Base-by-base conservation (phyloP, 108 stramenopile species). In the Aurantiochytrium sp. region DNA sequence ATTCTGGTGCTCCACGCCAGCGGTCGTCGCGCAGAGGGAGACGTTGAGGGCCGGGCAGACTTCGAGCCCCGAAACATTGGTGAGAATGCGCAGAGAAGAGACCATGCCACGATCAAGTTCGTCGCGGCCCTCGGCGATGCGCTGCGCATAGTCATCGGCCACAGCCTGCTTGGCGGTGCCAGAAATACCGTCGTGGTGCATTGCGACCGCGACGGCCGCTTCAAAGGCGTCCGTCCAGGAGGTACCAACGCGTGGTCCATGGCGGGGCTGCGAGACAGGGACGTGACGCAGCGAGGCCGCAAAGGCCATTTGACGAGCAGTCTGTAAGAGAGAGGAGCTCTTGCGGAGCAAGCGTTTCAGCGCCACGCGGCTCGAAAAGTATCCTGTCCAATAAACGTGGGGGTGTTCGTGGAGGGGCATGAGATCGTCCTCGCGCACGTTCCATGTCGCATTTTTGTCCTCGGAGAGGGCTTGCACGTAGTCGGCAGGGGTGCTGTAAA, bases 321-420 rank as follows among this genome's bases (percentile, higher is more conserved):
- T 95, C 59, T 93, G 92, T 5, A 98, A 83, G 76, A 96, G 94
- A 5, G 93, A 91, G 5, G 96, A 96, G 35, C 92, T 94, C 19
- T 94, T 95, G 44, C 97, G 92, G 72, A 97, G 96, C 58, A 96
- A 91, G 53, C 95, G 90, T 88, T 98, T 99, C 23, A 98, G 91
- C 6, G 94, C 91, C 18, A 97, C 91, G 10, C 98, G 94, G 43
- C 94, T 95, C 5, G 97, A 95, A 92, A 97, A 98, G 91, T 97
- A 98, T 1, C 98, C 97, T 18, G 97, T 97, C 98, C 98, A 98
- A 91, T 96, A 98, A 87, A 95, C 93, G 88, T 97, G 93, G 51
- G 94, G 91, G 88, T 95, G 95, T 90, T 97, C 97, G 60, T 95
- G 91, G 90, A 97, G 97, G n/a, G 98, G 98, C 87, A 98, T 96